These are phyloP conservation scores for Calonectria pseudoreteaudii DNA, from an alignment of 2,329 filamentous ascomycete genomes.

Conservation along the genomic window DNA sequence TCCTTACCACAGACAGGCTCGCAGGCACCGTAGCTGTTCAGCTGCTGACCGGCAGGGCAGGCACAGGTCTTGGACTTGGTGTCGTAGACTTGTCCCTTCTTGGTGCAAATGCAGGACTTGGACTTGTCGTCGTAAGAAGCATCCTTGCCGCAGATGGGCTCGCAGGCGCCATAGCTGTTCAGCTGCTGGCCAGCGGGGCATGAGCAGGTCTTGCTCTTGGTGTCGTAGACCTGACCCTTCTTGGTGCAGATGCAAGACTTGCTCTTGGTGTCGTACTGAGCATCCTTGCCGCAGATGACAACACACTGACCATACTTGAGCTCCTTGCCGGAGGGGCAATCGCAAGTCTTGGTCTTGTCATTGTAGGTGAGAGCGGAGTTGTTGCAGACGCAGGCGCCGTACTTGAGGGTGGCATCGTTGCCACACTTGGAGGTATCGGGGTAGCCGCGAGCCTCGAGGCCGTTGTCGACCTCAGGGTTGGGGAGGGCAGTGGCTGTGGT, in stretches of 20 bases:
- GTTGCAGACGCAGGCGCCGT: slow-evolving; percentile 23
- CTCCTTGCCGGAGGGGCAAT: slow-evolving; percentile 7
- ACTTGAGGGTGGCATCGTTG: not conserved
- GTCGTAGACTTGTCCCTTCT: not conserved
- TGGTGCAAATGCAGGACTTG: slow-evolving; percentile 27
- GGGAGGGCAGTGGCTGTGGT: slow-evolving; percentile 35
- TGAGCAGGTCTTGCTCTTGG: not conserved
- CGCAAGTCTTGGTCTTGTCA: not conserved
- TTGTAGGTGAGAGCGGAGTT: not conserved
- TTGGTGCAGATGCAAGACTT: slow-evolving; percentile 26
- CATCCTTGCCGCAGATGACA: not conserved
- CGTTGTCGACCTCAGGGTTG: slow-evolving; percentile 25
- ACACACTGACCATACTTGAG: not conserved
- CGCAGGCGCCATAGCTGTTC: not conserved
- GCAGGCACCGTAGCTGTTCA: not conserved
- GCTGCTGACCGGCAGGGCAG: slow-evolving; percentile 7
- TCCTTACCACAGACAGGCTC: not conserved
- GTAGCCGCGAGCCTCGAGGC: slow-evolving; percentile 30
- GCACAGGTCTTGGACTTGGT: not conserved
- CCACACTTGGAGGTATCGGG: slow-evolving; percentile 4
- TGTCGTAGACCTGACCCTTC: not conserved
- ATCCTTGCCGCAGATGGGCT: not conserved
- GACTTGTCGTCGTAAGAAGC: not conserved
- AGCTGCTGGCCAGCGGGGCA: slow-evolving; percentile 10
- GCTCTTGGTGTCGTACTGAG: slow-evolving; percentile 1